These are phyloP conservation scores for Leishmania martiniquensis DNA, from an alignment of 208 protist genomes.

Conservation along the genomic window DNA sequence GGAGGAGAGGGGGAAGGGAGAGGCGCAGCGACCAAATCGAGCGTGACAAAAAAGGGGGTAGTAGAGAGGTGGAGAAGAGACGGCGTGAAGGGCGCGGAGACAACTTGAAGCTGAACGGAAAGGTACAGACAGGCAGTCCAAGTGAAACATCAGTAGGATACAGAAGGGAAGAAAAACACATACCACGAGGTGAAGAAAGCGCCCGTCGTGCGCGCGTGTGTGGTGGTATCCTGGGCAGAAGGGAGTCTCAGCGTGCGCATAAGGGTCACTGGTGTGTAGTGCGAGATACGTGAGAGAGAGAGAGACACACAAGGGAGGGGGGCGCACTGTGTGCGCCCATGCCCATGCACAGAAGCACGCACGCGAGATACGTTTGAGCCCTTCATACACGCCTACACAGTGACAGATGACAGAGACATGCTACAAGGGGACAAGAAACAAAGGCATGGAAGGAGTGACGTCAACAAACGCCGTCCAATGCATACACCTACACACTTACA, in stretches of 20 bases:
- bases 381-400: constrained; percentile 1
- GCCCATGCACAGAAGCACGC: not conserved
- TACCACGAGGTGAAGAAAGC: not conserved
- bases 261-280: not conserved
- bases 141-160: not conserved
- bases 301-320: not conserved
- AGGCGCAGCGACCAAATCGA: not conserved
- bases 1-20: not conserved
- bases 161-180: not conserved
- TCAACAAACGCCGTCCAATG: not conserved
- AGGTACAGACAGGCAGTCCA: not conserved
- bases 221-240: not conserved
- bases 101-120: not conserved
- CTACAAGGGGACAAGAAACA: not conserved
- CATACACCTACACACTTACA: not conserved
- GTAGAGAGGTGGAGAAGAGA: too few relatives aligned
- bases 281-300: not conserved
- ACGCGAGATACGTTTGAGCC: not conserved
- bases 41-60: not conserved
- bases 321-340: not conserved
- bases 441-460: not conserved
- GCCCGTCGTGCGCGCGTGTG: not conserved
- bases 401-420: too few relatives aligned
- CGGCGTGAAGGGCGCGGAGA: not conserved
- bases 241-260: not conserved